Conservation (phyloP, 2,329 filamentous ascomycete species). For the Magnaporthiopsis poae region DNA sequence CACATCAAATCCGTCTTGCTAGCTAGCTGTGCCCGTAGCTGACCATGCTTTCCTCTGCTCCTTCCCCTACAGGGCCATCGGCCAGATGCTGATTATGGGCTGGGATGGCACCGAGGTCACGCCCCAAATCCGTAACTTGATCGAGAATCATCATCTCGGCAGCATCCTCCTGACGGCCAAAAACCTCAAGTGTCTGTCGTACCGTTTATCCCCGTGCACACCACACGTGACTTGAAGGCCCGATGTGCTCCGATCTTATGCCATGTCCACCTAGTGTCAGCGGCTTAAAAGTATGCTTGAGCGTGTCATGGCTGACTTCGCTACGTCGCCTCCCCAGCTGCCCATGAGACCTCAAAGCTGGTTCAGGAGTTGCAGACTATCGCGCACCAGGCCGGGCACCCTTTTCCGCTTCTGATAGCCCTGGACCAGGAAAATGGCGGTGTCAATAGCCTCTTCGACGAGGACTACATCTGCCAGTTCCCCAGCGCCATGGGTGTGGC, state of each 20-base stretch:
- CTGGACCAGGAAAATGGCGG: conserved; percentile 97
- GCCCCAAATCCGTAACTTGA: conserved; percentile 69
- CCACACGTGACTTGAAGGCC: background rate
- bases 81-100: conserved; percentile 72
- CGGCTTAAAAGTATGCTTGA: conserved; percentile 11
- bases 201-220: background rate
- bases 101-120: conserved; percentile 79
- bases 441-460: conserved; percentile 92
- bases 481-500: conserved; percentile 94
- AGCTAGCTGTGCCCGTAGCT: conserved; percentile 14
- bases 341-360: conserved; percentile 76
- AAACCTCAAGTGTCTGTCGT: conserved; percentile 65
- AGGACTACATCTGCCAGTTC: conserved; percentile 91
- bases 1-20: conserved; percentile 6
- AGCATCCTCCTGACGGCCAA: conserved; percentile 77
- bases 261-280: background rate
- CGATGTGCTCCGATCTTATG: background rate
- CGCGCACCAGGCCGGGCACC: conserved; percentile 80
- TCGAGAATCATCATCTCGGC: conserved; percentile 77
- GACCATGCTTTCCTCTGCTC: conserved; percentile 12
- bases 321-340: conserved; percentile 48
- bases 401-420: conserved; percentile 78
- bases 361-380: conserved; percentile 89
- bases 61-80: conserved; percentile 48
- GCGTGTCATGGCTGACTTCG: conserved; percentile 10